Conservation (phyloP, 2,329 filamentous ascomycete species). For the Aspergillus sp. region DNA sequence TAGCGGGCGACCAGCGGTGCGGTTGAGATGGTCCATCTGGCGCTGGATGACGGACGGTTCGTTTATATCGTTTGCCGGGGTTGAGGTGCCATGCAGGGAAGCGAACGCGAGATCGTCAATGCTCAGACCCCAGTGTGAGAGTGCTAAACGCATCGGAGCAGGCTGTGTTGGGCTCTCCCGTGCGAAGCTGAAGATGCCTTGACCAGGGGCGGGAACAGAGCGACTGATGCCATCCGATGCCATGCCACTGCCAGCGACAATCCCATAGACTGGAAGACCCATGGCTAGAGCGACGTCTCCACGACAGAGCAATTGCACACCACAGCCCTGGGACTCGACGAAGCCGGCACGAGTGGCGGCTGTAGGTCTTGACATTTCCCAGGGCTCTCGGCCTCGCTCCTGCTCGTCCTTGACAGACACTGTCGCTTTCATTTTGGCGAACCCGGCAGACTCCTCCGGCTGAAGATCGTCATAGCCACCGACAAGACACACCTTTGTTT, state of each 20-base stretch:
- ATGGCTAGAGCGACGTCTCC: neutral
- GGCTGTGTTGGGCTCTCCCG: neutral
- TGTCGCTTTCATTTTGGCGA: conserved; percentile 98
- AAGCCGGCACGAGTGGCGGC: neutral
- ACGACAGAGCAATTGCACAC: neutral
- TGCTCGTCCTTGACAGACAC: conserved; percentile 90
- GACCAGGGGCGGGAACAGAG: neutral
- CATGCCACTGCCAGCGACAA: neutral
- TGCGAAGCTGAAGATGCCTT: neutral
- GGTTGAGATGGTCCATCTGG: conserved; percentile 86
- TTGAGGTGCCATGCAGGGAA: conserved; percentile 96
- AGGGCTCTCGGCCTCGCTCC: neutral
- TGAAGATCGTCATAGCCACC: conserved; percentile 97
- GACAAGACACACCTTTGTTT: conserved; percentile 89
- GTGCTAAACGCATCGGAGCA: neutral
- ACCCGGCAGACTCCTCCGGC: conserved; percentile 95
- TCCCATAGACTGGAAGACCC: neutral
- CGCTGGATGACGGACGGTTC: conserved; percentile 93
- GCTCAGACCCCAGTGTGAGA: neutral
- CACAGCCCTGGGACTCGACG: neutral
- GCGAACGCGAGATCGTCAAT: conserved; percentile 82
- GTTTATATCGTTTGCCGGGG: conserved; percentile 97
- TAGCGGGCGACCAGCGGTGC: conserved; percentile 88
- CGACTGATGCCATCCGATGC: neutral
- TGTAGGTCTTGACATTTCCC: neutral